Evolutionary conservation across 345 rosid genomes (phyloP).

Genomic region (Lepidium didymum): DNA sequence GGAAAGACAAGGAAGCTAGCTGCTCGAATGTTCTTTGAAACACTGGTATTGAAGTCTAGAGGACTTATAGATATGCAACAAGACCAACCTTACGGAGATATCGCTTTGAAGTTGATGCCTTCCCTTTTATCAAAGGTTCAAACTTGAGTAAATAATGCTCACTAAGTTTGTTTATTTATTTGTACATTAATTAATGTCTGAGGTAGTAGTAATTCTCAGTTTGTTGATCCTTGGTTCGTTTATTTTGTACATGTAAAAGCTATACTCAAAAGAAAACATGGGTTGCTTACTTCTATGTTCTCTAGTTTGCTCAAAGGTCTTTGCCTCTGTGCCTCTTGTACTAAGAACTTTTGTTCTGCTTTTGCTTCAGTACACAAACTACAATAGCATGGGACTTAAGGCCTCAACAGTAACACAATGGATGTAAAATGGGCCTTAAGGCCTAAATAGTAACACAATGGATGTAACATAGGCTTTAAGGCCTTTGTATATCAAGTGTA

Average conservation of each 20-base stretch:
- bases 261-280: too few relatives aligned
- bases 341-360: too few relatives aligned
- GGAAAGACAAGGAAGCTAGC: slow-evolving; percentile 62
- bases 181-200: background rate
- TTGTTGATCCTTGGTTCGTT: too few relatives aligned
- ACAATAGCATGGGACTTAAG: too few relatives aligned
- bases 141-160: slow-evolving; percentile 24
- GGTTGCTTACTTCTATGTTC: too few relatives aligned
- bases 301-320: too few relatives aligned
- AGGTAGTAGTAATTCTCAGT: too few relatives aligned
- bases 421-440: background rate
- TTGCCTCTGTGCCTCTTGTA: too few relatives aligned
- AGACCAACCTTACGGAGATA: slow-evolving; percentile 57
- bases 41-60: slow-evolving; percentile 74
- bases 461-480: background rate
- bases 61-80: slow-evolving; percentile 66
- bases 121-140: slow-evolving; percentile 35
- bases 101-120: slow-evolving; percentile 43
- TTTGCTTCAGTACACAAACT: too few relatives aligned
- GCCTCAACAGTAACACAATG: too few relatives aligned
- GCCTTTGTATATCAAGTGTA: slow-evolving; percentile 2
- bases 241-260: too few relatives aligned
- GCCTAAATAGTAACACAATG: background rate
- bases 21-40: slow-evolving; percentile 64
- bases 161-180: background rate